These are phyloP conservation scores for Andrographis paniculata DNA, from an alignment of 305 asterid genomes.

Conservation along the genomic window DNA sequence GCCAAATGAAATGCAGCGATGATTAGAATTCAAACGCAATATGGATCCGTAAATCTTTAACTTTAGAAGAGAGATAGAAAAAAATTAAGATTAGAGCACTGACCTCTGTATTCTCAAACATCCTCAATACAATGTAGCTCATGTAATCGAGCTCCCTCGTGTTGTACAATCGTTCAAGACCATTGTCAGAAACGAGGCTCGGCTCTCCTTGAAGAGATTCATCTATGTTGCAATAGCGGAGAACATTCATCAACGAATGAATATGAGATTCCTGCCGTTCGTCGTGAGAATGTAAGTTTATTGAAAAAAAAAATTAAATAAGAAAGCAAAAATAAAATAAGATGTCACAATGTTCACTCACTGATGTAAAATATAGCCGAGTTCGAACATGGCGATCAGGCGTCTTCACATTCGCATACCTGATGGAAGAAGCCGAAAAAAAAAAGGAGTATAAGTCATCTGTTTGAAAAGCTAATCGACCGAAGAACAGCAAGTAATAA, in stretches of 20 bases:
- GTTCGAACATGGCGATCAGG: conserved; percentile 97
- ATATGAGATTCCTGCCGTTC: conserved; percentile 69
- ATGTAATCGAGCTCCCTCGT: conserved; percentile 96
- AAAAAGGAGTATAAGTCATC: background rate
- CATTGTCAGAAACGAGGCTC: conserved; percentile 76
- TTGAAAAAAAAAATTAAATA: no score
- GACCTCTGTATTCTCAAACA: conserved; percentile 95
- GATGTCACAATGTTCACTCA: conserved; percentile 31
- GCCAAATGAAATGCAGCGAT: conserved; percentile 14
- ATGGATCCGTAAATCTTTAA: no score
- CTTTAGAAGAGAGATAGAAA: background rate
- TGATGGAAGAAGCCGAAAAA: conserved; percentile 24
- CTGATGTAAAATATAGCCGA: conserved; percentile 93
- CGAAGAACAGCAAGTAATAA: background rate
- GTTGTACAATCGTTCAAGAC: conserved; percentile 68
- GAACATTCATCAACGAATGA: conserved; percentile 79
- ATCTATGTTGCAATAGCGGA: conserved; percentile 94
- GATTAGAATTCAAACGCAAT: no score
- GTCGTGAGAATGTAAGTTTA: background rate
- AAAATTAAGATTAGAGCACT: conserved; percentile 18
- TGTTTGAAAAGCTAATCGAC: background rate
- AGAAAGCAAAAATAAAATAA: no score
- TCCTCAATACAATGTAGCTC: conserved; percentile 87
- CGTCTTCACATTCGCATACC: conserved; percentile 89
- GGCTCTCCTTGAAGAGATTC: conserved; percentile 90